Percentiles rank a stretch among this genome's conserved stretches.
phyloP scores from a whole-genome alignment of 163 green algal genomes.

The Coccomyxa subellipsoidea region DNA sequence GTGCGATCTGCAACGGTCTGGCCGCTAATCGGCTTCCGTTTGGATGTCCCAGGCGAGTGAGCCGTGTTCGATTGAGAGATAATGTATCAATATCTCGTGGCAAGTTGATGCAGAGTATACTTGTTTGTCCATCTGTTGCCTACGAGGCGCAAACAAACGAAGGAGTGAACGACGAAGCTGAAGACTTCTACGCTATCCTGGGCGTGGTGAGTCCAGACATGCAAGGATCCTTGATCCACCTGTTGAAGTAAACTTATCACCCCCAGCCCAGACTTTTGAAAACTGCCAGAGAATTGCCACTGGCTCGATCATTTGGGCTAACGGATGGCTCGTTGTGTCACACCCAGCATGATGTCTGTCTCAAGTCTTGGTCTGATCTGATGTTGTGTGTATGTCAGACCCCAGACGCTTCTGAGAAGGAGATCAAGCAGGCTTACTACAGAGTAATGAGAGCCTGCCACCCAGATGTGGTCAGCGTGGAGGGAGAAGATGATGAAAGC shows the following conservation, averaged over 20 bases:
- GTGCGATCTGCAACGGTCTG: background rate
- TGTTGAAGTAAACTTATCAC: background rate
- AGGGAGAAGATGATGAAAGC: background rate
- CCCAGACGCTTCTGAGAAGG: background rate
- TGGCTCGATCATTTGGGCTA: too few species aligned
- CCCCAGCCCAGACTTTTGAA: too few species aligned
- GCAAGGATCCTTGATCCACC: background rate
- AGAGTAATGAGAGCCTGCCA: background rate
- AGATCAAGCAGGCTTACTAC: conserved; percentile 4
- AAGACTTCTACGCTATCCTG: background rate
- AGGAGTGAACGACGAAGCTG: background rate
- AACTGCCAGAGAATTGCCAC: too few species aligned
- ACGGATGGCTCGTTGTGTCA: too few species aligned
- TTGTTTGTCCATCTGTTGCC: background rate
- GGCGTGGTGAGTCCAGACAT: background rate
- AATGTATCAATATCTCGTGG: background rate
- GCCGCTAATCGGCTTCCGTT: background rate
- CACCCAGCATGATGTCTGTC: too few species aligned
- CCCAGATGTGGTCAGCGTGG: background rate
- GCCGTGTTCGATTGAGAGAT: background rate
- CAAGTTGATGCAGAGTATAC: background rate
- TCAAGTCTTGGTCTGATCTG: too few species aligned
- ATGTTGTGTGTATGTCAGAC: too few species aligned
- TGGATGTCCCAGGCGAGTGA: background rate
- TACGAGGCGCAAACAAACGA: background rate